Conservation (phyloP, 345 rosid species). For the Moricandia moricandioides region DNA sequence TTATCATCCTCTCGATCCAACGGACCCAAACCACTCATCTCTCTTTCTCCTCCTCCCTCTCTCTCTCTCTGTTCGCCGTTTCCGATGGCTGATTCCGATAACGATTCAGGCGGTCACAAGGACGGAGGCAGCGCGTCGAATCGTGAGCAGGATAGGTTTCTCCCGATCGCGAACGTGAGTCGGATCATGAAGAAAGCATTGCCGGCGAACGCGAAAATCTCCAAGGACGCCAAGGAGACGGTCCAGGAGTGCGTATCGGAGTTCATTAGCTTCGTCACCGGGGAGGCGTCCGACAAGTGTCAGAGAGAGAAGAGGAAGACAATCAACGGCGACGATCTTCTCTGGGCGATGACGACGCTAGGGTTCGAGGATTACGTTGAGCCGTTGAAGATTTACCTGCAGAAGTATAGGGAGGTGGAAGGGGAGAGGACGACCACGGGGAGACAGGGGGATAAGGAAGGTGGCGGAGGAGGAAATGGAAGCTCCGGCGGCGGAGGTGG, state of each 20-base stretch:
- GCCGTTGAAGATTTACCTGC: conserved; percentile 61
- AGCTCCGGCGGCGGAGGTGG: background rate
- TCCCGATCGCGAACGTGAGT: conserved; percentile 74
- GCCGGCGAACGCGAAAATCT: conserved; percentile 73
- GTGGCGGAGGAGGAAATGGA: conserved; percentile 38
- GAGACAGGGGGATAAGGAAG: conserved; percentile 42
- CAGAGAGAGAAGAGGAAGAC: conserved; percentile 72
- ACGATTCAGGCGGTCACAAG: conserved; percentile 58
- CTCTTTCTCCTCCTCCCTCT: background rate
- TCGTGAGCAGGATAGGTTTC: conserved; percentile 62
- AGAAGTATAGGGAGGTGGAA: conserved; percentile 70
- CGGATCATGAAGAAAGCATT: conserved; percentile 73
- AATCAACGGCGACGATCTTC: conserved; percentile 71
- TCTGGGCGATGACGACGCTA: conserved; percentile 77
- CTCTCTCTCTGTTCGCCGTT: background rate
- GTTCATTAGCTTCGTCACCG: conserved; percentile 75
- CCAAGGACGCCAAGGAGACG: conserved; percentile 75
- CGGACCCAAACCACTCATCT: conserved; percentile 48
- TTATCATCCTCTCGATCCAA: conserved; percentile 52
- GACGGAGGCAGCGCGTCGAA: conserved; percentile 43
- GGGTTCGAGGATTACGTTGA: conserved; percentile 76
- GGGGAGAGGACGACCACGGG: conserved; percentile 56
- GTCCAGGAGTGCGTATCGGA: conserved; percentile 80
- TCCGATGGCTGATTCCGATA: conserved; percentile 65
- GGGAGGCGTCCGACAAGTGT: conserved; percentile 76